Evolutionary conservation across 495 filamentous ascomycete genomes (phyloP).

Genomic region (Chaetomidium leptoderma): DNA sequence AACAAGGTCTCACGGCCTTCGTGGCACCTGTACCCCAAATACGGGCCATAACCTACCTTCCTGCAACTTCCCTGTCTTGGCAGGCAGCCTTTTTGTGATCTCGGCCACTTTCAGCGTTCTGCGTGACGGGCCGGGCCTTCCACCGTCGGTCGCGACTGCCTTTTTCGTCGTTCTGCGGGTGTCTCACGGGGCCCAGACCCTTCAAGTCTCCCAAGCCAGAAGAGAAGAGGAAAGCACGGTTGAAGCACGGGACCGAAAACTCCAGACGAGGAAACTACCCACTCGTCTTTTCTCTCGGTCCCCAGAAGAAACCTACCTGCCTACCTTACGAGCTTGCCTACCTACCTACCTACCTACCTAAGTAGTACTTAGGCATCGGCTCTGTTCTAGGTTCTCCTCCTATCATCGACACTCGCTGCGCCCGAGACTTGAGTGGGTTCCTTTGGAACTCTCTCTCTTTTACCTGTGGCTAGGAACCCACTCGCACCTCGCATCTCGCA

Average conservation of each 20-base stretch:
- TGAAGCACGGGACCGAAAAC: too few relatives aligned
- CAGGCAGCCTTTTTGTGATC: slow-evolving; percentile 10
- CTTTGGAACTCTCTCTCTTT: background rate
- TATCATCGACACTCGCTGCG: too few relatives aligned
- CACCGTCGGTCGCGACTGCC: slow-evolving; percentile 2
- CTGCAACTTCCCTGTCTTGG: slow-evolving; percentile 19
- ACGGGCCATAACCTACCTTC: background rate
- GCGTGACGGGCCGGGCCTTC: slow-evolving; percentile 1
- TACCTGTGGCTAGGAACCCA: too few relatives aligned
- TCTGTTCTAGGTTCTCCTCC: too few relatives aligned
- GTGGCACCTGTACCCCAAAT: slow-evolving; percentile 26
- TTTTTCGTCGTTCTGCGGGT: background rate
- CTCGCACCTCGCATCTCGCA: too few relatives aligned
- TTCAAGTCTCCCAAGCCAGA: background rate
- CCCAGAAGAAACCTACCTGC: too few relatives aligned
- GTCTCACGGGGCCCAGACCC: background rate
- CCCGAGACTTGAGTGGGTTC: too few relatives aligned
- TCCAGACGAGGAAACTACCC: too few relatives aligned
- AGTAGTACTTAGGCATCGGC: too few relatives aligned
- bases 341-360: too few relatives aligned
- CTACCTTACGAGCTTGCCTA: too few relatives aligned
- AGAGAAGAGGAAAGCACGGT: background rate
- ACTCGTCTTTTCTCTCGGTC: too few relatives aligned
- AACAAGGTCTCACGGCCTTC: slow-evolving; percentile 21
- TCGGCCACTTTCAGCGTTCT: slow-evolving; percentile 10